Percentiles rank a stretch among this genome's conserved stretches.
Conservation (phyloP, 306 rosid genomes). For the Castanopsis chinensis region DNA sequence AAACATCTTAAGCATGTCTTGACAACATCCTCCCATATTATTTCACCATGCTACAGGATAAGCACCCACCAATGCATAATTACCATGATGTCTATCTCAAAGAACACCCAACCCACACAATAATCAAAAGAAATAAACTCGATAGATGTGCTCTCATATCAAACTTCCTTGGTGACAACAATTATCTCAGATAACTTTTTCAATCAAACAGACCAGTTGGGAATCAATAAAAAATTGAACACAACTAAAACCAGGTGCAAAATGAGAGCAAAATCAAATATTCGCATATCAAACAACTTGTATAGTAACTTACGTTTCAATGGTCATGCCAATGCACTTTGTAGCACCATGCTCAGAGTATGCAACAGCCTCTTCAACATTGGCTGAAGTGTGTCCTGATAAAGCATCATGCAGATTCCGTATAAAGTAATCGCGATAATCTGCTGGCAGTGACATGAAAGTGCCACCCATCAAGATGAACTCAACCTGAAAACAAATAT, state of each 20-base stretch:
- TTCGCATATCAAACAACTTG: neutral
- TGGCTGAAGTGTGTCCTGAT: conserved; percentile 95
- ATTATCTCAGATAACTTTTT: neutral
- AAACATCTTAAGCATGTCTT: neutral
- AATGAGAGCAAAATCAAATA: neutral
- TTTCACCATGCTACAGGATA: neutral
- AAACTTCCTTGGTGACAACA: neutral
- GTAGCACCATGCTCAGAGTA: conserved; percentile 90
- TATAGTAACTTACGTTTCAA: conserved; percentile 72
- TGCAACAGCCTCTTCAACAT: conserved; percentile 91
- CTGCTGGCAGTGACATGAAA: conserved; percentile 92
- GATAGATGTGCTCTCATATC: neutral
- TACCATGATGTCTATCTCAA: neutral
- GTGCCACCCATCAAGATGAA: conserved; percentile 98
- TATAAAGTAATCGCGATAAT: conserved; percentile 87
- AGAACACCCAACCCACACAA: neutral
- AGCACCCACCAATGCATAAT: neutral
- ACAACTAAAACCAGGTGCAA: neutral
- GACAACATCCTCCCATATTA: neutral
- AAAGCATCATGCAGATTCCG: conserved; percentile 94
- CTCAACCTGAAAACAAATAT: conserved; percentile 70
- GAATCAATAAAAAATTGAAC: neutral
- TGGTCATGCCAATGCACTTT: conserved; percentile 97
- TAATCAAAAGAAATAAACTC: neutral
- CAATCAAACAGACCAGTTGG: neutral